A percentile compares a stretch with the other conserved stretches of the same genome.
Evolutionary conservation across 345 rosid species (phyloP).

Genomic region (Citrus hindsii): DNA sequence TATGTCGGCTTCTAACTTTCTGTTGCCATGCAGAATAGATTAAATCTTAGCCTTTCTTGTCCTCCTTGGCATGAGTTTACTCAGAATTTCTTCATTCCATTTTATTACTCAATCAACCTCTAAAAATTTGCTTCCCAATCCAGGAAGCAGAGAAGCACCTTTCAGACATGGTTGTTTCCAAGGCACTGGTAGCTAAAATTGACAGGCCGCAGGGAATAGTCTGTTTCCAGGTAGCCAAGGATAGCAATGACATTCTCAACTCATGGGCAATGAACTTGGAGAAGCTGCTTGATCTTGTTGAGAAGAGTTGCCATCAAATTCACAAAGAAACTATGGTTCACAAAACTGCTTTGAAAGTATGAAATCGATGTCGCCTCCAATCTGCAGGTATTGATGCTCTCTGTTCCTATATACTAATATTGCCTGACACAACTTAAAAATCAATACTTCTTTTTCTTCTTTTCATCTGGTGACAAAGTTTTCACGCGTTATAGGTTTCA

Average conservation of each 20-base stretch:
- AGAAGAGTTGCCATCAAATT: constrained; percentile 93
- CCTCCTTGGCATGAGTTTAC: not conserved
- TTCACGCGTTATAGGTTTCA: not conserved
- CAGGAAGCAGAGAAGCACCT: constrained; percentile 97
- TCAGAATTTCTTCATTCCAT: not conserved
- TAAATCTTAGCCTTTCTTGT: not conserved
- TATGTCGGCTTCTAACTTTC: not conserved
- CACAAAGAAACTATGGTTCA: constrained; percentile 97
- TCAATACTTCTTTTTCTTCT: not conserved
- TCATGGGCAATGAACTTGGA: constrained; percentile 91
- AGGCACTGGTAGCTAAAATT: constrained; percentile 85
- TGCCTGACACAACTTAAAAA: not conserved
- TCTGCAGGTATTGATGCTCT: constrained; percentile 15
- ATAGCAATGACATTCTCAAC: constrained; percentile 90
- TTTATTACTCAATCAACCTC: not conserved
- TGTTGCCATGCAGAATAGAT: not conserved
- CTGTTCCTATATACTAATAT: not conserved
- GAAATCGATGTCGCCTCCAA: constrained; percentile 17
- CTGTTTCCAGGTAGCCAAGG: constrained; percentile 73
- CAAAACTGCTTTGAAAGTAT: constrained; percentile 70
- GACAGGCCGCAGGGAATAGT: constrained; percentile 83
- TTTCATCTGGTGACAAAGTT: not conserved
- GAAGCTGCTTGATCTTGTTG: constrained; percentile 93
- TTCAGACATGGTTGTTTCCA: constrained; percentile 97
- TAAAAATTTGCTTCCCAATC: constrained; percentile 7